Conservation (phyloP, 768 basidiomycete genomes). For the Lyophyllum semitale region DNA sequence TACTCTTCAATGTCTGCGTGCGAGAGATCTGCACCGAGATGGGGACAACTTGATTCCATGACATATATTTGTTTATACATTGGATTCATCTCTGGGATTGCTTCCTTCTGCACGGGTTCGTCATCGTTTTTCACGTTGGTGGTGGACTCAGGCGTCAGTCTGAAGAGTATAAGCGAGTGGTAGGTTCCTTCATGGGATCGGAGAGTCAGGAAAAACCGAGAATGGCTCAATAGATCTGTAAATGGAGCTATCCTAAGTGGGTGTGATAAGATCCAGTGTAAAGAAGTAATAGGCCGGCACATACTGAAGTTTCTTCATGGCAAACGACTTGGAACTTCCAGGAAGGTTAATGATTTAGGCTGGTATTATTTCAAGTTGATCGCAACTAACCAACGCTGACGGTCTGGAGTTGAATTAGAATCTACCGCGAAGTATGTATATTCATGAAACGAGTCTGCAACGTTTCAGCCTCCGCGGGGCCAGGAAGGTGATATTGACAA, state of each 20-base stretch:
- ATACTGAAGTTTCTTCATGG: slow-evolving; percentile 1
- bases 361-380: too few species aligned
- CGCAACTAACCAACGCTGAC: too few species aligned
- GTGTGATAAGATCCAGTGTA: background rate
- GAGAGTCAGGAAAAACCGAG: slow-evolving; percentile 59
- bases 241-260: slow-evolving; percentile 44
- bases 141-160: slow-evolving; percentile 42
- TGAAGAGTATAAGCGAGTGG: slow-evolving; percentile 66
- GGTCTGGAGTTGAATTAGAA: too few species aligned
- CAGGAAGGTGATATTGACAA: too few species aligned
- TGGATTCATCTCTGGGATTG: slow-evolving; percentile 1
- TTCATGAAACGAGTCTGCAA: too few species aligned
- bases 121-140: background rate
- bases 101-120: too few species aligned
- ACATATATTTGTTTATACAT: slow-evolving; percentile 58
- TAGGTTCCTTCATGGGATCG: slow-evolving; percentile 61
- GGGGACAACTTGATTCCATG: slow-evolving; percentile 82
- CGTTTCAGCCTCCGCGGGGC: too few species aligned
- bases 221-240: slow-evolving; percentile 49
- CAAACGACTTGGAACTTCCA: too few species aligned
- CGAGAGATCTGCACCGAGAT: slow-evolving; percentile 78
- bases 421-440: too few species aligned
- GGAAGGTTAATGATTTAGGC: too few species aligned
- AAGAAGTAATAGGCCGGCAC: background rate
- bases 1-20: slow-evolving; percentile 80